A percentile compares a stretch with the other conserved stretches of the same genome.
These are phyloP conservation scores for Aureobasidium mangrovei DNA, from an alignment of 2,329 filamentous ascomycete species.

Conservation along the genomic window DNA sequence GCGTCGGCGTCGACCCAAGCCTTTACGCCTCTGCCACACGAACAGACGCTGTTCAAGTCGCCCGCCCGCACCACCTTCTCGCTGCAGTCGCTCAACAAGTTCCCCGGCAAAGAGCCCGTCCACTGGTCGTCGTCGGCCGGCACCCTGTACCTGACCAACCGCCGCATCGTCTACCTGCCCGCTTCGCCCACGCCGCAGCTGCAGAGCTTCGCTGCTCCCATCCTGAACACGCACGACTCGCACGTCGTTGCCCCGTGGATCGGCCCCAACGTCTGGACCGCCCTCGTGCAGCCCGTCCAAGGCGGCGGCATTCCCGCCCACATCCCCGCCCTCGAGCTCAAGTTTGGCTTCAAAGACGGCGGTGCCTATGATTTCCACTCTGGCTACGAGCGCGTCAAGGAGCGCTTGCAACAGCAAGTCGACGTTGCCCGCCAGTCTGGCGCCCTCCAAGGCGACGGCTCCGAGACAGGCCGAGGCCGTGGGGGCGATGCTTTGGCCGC, in stretches of 20 bases:
- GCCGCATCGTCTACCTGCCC: constrained; percentile 80
- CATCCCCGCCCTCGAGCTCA: constrained; percentile 66
- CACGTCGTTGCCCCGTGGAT: constrained; percentile 85
- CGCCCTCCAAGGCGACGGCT: constrained; percentile 33
- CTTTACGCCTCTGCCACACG: constrained; percentile 80
- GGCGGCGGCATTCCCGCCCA: constrained; percentile 74
- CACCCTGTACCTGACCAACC: constrained; percentile 23
- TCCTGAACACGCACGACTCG: constrained; percentile 79
- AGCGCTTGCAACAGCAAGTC: constrained; percentile 70
- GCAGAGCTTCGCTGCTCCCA: constrained; percentile 81
- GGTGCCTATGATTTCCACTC: constrained; percentile 88
- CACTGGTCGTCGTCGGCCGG: constrained; percentile 21
- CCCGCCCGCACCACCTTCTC: constrained; percentile 70
- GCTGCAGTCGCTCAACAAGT: constrained; percentile 59
- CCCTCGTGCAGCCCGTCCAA: constrained; percentile 67
- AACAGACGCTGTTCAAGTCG: constrained; percentile 72
- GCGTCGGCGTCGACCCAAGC: constrained; percentile 36
- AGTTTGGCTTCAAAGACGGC: constrained; percentile 85
- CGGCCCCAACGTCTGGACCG: constrained; percentile 83
- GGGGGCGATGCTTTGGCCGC: constrained; percentile 35
- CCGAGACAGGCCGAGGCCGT: constrained; percentile 25
- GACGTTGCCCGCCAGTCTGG: constrained; percentile 64
- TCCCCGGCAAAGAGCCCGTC: constrained; percentile 27
- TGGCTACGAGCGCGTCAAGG: constrained; percentile 74
- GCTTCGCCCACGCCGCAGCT: constrained; percentile 57